Percentiles rank a stretch among this genome's conserved stretches.
phyloP scores from a whole-genome alignment of 2,329 filamentous ascomycete genomes.

The Phialemoniopsis sp. region DNA sequence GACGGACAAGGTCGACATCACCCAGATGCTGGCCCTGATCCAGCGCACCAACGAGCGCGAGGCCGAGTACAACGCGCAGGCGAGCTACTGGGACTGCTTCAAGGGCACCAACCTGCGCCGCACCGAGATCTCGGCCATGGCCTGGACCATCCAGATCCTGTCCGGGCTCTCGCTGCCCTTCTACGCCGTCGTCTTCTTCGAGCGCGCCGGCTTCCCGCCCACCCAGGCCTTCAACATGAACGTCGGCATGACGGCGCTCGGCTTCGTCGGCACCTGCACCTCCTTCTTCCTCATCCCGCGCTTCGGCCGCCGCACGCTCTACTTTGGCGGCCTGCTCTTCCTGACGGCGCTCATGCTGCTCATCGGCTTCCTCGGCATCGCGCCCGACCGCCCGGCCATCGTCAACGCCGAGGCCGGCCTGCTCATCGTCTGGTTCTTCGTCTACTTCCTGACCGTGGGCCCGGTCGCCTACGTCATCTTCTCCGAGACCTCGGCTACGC shows the following conservation, averaged over 20 bases:
- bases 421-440: slow-evolving; percentile 17
- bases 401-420: slow-evolving; percentile 7
- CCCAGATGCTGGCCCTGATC: slow-evolving; percentile 26
- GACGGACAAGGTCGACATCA: slow-evolving; percentile 1
- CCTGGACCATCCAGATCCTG: not conserved
- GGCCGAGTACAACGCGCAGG: slow-evolving; percentile 17
- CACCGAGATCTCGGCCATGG: slow-evolving; percentile 8
- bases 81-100: slow-evolving; percentile 35
- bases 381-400: not conserved
- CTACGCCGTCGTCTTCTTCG: slow-evolving; percentile 8
- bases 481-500: slow-evolving; percentile 28
- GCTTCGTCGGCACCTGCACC: slow-evolving; percentile 3
- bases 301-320: slow-evolving; percentile 4
- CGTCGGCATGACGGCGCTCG: slow-evolving; percentile 9
- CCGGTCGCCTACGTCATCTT: slow-evolving; percentile 31
- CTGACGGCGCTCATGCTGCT: slow-evolving; percentile 25
- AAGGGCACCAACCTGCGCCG: slow-evolving; percentile 30
- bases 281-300: too few species aligned
- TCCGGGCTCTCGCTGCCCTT: slow-evolving; percentile 1
- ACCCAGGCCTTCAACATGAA: slow-evolving; percentile 6
- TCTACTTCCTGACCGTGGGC: slow-evolving; percentile 28
- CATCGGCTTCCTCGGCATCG: slow-evolving; percentile 22
- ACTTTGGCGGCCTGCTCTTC: slow-evolving; percentile 19
- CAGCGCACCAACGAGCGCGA: slow-evolving; percentile 29
- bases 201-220: slow-evolving; percentile 4